Percentiles rank a stretch among this genome's conserved stretches.
phyloP scores from a whole-genome alignment of 768 basidiomycete genomes.

The Panellus pusillus region DNA sequence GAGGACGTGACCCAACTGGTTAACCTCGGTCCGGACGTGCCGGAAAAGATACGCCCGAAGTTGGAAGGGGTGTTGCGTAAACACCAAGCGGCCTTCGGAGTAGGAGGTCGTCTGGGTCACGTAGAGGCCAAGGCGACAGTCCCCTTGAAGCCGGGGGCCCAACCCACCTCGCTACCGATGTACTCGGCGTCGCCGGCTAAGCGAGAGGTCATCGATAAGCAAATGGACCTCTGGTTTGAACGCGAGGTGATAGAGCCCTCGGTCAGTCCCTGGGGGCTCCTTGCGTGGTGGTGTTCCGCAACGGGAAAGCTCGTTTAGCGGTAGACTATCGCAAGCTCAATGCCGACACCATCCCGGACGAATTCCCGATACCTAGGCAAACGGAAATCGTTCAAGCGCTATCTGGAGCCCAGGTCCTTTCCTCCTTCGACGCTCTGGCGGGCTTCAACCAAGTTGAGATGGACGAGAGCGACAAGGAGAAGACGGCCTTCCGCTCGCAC shows the following conservation, averaged over 20 bases:
- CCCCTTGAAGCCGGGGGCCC: constrained; percentile 22
- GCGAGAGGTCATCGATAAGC: constrained; percentile 28
- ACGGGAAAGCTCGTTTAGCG: no score
- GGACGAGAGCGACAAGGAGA: constrained; percentile 28
- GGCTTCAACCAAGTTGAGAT: no score
- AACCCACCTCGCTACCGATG: constrained; percentile 29
- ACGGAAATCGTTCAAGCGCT: no score
- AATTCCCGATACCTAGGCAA: no score
- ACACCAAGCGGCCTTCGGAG: constrained; percentile 21
- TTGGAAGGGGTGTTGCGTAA: constrained; percentile 10
- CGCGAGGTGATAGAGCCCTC: constrained; percentile 40
- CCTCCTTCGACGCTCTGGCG: no score
- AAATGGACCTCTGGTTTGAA: constrained; percentile 33
- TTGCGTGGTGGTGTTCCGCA: constrained; percentile 32
- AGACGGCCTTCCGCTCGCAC: constrained; percentile 39
- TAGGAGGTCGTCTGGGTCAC: constrained; percentile 25
- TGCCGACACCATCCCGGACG: no score
- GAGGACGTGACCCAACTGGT: constrained; percentile 12
- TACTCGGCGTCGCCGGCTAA: constrained; percentile 28
- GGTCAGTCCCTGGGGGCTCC: constrained; percentile 37
- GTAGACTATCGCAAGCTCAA: no score
- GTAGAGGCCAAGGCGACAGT: constrained; percentile 18
- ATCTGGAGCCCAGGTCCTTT: no score
- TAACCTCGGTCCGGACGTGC: constrained; percentile 22
- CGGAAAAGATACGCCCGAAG: neutral